Evolutionary conservation across 768 basidiomycete species (phyloP).

Genomic region (Leccinum broughii): DNA sequence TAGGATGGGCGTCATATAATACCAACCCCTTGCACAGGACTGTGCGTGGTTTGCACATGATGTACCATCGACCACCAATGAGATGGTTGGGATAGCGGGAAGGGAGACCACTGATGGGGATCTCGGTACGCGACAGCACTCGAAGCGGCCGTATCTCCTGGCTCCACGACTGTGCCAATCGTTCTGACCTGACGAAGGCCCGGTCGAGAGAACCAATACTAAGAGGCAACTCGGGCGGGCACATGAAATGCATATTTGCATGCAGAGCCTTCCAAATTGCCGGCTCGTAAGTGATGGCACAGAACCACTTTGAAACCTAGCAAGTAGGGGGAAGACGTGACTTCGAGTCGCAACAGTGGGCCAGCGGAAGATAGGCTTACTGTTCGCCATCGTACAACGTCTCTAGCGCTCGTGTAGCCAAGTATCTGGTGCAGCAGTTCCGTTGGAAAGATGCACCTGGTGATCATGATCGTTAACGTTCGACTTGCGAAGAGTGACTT

Average conservation of each 20-base stretch:
- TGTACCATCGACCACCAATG: not conserved
- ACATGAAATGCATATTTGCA: not conserved
- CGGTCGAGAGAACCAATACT: not conserved
- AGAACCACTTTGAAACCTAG: not conserved
- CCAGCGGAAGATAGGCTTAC: not conserved
- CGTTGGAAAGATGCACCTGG: not conserved
- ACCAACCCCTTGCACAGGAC: not conserved
- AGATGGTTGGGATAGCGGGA: not conserved
- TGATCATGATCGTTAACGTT: not conserved
- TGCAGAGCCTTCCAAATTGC: not conserved
- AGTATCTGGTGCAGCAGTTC: not conserved
- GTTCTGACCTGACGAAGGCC: not conserved
- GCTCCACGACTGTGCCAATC: not conserved
- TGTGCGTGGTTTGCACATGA: not conserved
- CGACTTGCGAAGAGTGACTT: not conserved
- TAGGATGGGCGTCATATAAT: not conserved
- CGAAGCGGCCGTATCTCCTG: not conserved
- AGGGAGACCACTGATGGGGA: not conserved
- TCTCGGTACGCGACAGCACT: not conserved
- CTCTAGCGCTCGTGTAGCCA: not conserved
- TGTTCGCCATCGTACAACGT: not conserved
- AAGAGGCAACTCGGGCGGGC: not conserved
- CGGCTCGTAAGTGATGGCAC: not conserved
- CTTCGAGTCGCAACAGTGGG: not conserved
- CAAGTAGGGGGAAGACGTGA: not conserved